Percentiles rank a stretch among this genome's conserved stretches.
Conservation (phyloP, 768 basidiomycete genomes). For the Suillus discolor region DNA sequence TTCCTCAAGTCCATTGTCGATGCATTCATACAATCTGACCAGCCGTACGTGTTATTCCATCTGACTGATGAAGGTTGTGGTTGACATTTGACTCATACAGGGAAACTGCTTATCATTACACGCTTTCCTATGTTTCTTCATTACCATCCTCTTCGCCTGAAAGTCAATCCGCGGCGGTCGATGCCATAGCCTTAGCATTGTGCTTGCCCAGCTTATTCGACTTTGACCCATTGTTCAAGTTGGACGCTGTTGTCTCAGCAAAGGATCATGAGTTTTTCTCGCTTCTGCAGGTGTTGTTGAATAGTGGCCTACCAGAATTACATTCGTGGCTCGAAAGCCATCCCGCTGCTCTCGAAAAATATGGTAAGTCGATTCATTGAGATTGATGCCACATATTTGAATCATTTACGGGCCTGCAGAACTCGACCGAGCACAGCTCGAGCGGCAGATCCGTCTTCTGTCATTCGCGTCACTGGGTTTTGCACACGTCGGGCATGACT, state of each 20-base stretch:
- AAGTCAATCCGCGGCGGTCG: conserved; percentile 55
- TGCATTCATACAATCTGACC: conserved; percentile 54
- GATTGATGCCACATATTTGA: too few relatives aligned
- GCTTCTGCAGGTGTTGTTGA: conserved; percentile 77
- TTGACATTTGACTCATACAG: conserved; percentile 36
- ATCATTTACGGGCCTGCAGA: conserved; percentile 35
- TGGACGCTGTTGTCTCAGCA: conserved; percentile 66
- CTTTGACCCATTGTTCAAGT: conserved; percentile 78
- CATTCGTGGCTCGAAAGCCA: conserved; percentile 60
- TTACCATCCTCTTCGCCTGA: conserved; percentile 56
- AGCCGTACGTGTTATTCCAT: conserved; percentile 54
- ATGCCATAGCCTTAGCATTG: conserved; percentile 64
- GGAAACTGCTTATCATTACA: conserved; percentile 63
- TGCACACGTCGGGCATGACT: conserved; percentile 71
- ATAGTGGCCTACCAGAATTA: conserved; percentile 62
- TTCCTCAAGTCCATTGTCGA: conserved; percentile 69
- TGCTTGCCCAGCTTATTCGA: conserved; percentile 71
- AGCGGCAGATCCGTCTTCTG: conserved; percentile 82
- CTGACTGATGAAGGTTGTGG: not conserved
- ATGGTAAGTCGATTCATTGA: conserved; percentile 46
- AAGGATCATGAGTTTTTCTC: conserved; percentile 74
- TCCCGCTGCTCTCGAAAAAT: conserved; percentile 48
- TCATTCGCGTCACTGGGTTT: conserved; percentile 77
- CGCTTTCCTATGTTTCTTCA: conserved; percentile 59
- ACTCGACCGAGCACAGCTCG: conserved; percentile 59